These are phyloP conservation scores for Eucalyptus marginata DNA, from an alignment of 345 rosid species.

Conservation along the genomic window DNA sequence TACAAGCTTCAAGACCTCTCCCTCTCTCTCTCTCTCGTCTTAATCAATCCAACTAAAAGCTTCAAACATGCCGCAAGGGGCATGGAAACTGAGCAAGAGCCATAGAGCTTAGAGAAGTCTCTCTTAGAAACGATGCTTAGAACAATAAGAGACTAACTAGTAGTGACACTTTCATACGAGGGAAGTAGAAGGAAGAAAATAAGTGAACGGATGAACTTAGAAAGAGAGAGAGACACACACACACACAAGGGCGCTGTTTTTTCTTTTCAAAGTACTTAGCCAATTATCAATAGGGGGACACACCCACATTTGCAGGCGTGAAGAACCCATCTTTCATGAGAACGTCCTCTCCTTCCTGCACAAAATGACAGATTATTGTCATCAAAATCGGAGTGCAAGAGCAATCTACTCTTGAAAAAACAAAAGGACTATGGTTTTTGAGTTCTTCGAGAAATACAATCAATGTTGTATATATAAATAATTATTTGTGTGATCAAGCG, in stretches of 20 bases:
- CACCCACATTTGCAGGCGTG: constrained; percentile 50
- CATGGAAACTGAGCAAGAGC: background rate
- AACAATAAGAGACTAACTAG: background rate
- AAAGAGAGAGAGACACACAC: background rate
- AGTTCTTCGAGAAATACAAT: background rate
- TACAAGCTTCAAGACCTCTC: background rate
- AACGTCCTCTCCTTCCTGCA: constrained; percentile 61
- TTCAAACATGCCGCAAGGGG: background rate
- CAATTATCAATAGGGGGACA: constrained; percentile 43
- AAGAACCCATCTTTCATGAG: constrained; percentile 70
- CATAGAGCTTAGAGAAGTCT: background rate
- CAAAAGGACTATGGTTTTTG: background rate
- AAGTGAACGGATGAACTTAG: background rate
- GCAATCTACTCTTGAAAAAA: background rate
- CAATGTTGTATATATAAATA: background rate
- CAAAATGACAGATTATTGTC: background rate
- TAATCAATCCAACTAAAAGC: background rate
- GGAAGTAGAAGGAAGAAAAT: background rate
- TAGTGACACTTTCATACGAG: background rate
- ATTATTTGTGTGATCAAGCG: background rate
- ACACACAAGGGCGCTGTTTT: background rate
- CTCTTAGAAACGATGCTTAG: background rate
- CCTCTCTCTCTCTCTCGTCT: background rate
- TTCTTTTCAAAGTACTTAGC: background rate
- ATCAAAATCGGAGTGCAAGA: background rate